Percentiles rank a stretch among this genome's conserved stretches.
Evolutionary conservation across 2,329 filamentous ascomycete species (phyloP).

Genomic region (Didymella segeticola): DNA sequence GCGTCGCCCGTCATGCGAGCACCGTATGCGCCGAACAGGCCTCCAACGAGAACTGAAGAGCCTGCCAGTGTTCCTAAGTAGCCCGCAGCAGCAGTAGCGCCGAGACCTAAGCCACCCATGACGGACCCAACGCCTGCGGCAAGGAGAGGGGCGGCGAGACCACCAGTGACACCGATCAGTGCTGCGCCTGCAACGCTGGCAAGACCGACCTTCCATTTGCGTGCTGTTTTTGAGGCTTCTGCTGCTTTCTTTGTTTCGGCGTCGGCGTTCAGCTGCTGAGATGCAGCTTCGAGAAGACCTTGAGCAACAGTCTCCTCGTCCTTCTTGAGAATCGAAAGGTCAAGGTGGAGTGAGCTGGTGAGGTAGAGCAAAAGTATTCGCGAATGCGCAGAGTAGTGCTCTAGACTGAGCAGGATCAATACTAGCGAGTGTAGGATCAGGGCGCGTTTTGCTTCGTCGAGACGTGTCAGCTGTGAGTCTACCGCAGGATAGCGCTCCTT

Average conservation of each 20-base stretch:
- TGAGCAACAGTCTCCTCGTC: constrained; percentile 79
- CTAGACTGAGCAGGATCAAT: constrained; percentile 75
- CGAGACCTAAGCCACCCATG: constrained; percentile 78
- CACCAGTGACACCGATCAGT: constrained; percentile 81
- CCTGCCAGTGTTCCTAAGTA: constrained; percentile 82
- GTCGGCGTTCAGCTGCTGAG: constrained; percentile 75
- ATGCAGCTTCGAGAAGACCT: constrained; percentile 74
- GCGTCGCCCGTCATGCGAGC: constrained; percentile 82
- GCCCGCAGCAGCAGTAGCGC: constrained; percentile 74
- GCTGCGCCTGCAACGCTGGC: constrained; percentile 88
- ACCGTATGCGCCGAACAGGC: constrained; percentile 90
- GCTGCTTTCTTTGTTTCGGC: constrained; percentile 75
- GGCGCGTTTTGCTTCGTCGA: constrained; percentile 67
- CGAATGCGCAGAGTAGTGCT: constrained; percentile 78
- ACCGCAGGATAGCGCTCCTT: constrained; percentile 52
- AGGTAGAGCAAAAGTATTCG: constrained; percentile 74
- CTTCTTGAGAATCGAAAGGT: constrained; percentile 67
- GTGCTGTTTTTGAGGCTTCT: constrained; percentile 69
- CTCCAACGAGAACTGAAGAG: constrained; percentile 79
- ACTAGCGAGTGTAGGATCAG: constrained; percentile 76
- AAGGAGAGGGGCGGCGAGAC: constrained; percentile 77
- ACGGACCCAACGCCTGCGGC: constrained; percentile 80
- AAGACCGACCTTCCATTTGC: constrained; percentile 82
- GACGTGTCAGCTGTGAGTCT: constrained; percentile 58
- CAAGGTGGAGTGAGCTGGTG: constrained; percentile 73